Evolutionary conservation across 495 filamentous ascomycete species (phyloP), one percentile per base, ranked within the genome.

Genomic region (Penicillium angulare): DNA sequence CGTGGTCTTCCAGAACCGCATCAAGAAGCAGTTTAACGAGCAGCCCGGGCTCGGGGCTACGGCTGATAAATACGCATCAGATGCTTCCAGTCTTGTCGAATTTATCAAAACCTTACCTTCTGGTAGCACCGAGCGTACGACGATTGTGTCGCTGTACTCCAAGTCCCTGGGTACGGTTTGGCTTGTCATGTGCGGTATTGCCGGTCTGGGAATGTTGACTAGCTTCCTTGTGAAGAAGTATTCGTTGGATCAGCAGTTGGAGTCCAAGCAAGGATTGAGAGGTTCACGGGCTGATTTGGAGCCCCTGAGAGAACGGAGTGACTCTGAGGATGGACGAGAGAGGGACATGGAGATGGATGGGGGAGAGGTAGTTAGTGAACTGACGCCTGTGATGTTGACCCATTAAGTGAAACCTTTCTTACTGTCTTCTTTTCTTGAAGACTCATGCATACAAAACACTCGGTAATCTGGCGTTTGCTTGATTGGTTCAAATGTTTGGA

Each of bases 1-100:
- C 7, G 76, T 77, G 3, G 71, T 79, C 10, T 83, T 85, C 62
- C 81, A 84, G 55, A 47, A 47, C 5, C 66, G 76, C 72, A 69
- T 59, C 33, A 52, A 49, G 23, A 17, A 35, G 15, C 22, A 56
- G 22, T 50, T 56, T 26, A 13, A 27, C 2, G 20, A 47, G 20
- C 42, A 56, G 23, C 35, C 47, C 1, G n/a, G 29, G 8, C 48
- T 56, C 12, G 53, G 53, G 0, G 20, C 22, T 1, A 23, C 42
- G 2, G 53, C 48, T 20, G 22, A 16, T 16, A 5, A 16, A 3
- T 52, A 36, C 40, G 48, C 53, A 7, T 26, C 47, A 16, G 53
- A 56, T 44, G 53, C 53, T 16, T 56, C 53, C 21, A 56, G 53
- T 34, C 45, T 70, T 23, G 67, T 65, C 18, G 55, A 66, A 35